phyloP scores from a whole-genome alignment of 2,329 filamentous ascomycete genomes.

The Fusarium setosum region DNA sequence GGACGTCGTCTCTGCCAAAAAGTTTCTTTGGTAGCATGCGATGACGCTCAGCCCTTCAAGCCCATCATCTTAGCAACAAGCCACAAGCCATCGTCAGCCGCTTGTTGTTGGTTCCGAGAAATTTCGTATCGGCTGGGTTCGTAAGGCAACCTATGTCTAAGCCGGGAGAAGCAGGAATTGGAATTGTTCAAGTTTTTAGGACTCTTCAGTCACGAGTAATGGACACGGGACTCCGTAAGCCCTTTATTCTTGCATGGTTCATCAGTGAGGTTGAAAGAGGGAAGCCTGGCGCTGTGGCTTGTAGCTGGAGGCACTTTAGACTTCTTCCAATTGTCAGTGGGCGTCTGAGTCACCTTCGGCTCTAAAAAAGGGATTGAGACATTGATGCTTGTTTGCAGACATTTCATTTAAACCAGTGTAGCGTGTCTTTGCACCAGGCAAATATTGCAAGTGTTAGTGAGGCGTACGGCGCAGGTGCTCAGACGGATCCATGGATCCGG shows the following conservation, averaged over 20 bases:
- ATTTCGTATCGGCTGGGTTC: slow-evolving; percentile 1
- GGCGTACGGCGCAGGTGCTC: too few species aligned
- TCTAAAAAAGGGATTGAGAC: not conserved
- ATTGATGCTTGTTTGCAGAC: too few species aligned
- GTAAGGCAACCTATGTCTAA: not conserved
- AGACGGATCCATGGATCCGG: too few species aligned
- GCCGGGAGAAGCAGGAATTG: slow-evolving; percentile 19
- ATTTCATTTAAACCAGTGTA: not conserved
- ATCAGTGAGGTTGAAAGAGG: not conserved
- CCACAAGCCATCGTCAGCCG: slow-evolving; percentile 21
- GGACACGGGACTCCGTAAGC: not conserved
- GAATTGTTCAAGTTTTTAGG: not conserved
- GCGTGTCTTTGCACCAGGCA: not conserved
- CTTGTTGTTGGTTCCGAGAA: slow-evolving; percentile 6
- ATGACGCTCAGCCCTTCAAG: slow-evolving; percentile 20
- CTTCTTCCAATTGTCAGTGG: not conserved
- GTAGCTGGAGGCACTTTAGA: not conserved
- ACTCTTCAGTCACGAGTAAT: not conserved
- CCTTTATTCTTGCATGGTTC: not conserved
- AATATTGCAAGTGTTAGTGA: too few species aligned
- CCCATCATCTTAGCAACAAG: slow-evolving; percentile 18
- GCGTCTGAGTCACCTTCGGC: not conserved
- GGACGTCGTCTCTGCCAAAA: not conserved
- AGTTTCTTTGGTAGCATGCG: slow-evolving; percentile 12
- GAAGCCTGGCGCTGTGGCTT: not conserved